These are phyloP conservation scores for Skeletonema menzelii DNA, from an alignment of 108 stramenopile species.

Conservation along the genomic window DNA sequence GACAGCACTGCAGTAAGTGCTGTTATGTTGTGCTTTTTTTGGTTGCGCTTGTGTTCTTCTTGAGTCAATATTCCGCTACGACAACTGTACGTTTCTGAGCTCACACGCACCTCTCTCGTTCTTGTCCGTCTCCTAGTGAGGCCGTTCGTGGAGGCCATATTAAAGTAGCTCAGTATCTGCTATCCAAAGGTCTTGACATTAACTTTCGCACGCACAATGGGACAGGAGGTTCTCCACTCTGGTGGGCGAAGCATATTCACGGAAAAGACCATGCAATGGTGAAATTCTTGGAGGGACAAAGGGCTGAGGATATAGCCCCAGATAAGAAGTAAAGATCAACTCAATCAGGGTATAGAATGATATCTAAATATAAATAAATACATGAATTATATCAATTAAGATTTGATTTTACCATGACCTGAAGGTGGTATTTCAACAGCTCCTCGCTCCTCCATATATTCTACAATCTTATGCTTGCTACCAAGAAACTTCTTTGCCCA, in stretches of 20 bases:
- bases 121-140: conserved; percentile 44
- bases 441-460: conserved; percentile 39
- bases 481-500: conserved; percentile 57
- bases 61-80: background rate
- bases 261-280: conserved; percentile 20
- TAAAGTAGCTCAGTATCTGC: conserved; percentile 39
- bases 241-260: conserved; percentile 41
- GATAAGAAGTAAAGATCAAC: conserved; percentile 9
- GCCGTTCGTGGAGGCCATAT: conserved; percentile 38
- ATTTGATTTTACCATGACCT: background rate
- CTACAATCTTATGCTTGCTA: conserved; percentile 35
- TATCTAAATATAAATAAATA: too few relatives aligned
- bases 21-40: background rate
- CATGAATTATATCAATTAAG: background rate
- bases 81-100: background rate
- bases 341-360: too few relatives aligned
- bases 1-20: conserved; percentile 39
- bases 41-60: background rate
- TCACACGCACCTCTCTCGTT: background rate
- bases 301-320: conserved; percentile 27
- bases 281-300: conserved; percentile 17
- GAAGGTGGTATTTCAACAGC: conserved; percentile 43
- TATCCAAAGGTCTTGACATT: conserved; percentile 36
- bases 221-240: conserved; percentile 36
- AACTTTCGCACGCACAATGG: conserved; percentile 40